Evolutionary conservation across 257 asterid species (phyloP).

Genomic region (Solanum ahanhuiri): DNA sequence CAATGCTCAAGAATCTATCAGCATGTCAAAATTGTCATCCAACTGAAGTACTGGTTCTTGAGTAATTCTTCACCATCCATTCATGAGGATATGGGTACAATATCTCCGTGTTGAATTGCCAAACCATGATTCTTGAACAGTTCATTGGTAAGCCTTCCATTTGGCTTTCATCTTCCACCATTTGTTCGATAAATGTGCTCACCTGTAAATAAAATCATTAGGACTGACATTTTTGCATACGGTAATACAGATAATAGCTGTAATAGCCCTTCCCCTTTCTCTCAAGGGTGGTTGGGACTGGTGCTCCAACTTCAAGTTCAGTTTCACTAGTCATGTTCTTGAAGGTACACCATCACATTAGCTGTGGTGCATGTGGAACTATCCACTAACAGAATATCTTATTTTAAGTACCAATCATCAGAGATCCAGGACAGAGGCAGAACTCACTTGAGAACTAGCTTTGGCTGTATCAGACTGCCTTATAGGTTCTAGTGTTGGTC

Average conservation of each 20-base stretch:
- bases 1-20: not conserved
- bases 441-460: slow-evolving; percentile 48
- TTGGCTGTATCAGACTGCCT: slow-evolving; percentile 38
- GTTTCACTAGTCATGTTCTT: not conserved
- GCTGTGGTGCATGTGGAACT: not conserved
- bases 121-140: slow-evolving; percentile 44
- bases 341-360: not conserved
- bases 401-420: not conserved
- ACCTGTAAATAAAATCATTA: slow-evolving; percentile 33
- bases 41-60: slow-evolving; percentile 15
- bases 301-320: not conserved
- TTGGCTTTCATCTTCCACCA: slow-evolving; percentile 81
- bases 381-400: not conserved
- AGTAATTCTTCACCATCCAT: slow-evolving; percentile 10
- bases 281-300: not conserved
- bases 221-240: not conserved
- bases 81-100: slow-evolving; percentile 14
- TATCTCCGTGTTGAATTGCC: slow-evolving; percentile 33
- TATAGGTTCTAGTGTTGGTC: slow-evolving; percentile 45
- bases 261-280: not conserved
- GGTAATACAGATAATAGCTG: not conserved
- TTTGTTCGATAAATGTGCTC: slow-evolving; percentile 54
- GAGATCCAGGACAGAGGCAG: not conserved
- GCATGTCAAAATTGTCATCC: slow-evolving; percentile 9
- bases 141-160: slow-evolving; percentile 58